Evolutionary conservation across 2,329 filamentous ascomycete species (phyloP), one percentile per base, ranked within the genome.

Genomic region (Aspergillus niger): DNA sequence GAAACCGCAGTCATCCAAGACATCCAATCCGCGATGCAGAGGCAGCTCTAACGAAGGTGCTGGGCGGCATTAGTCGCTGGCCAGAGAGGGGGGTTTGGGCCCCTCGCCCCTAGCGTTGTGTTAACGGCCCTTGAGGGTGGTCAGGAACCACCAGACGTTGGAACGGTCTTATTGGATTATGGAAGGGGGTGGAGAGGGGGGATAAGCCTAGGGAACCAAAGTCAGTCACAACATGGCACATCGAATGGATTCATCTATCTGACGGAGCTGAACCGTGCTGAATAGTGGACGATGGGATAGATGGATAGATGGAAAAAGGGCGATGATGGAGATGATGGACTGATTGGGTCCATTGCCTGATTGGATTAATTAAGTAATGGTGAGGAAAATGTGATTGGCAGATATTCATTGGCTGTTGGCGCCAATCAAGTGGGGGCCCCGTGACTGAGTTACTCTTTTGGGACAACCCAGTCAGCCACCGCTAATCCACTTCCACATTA

Each of bases 21-120:
- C 38, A 44, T 28, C 52, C 38, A 44, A 44, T 52, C 38, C n/a
- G 17, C 38, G 11, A 17, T 50, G 55, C 44, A 57, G 43, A 17
- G 54, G 22, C 32, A 39, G 50, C 17, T 43, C 51, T 30, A 15
- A 41, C 22, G 22, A 54, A 8, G 32, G 26, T 38, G 36, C 38
- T 26, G 38, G 32, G 11, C 38, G 51, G 20, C 3, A 28, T 32
- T 24, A 52, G 49, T 44, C 41, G 41, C 41, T 44, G 32, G 49
- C 8, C 17, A 10, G 20, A 20, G 49, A 41, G 51, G 32, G 49
- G 49, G 51, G 51, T 28, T 54, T 41, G 43, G 51, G 22, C 51
- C 32, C 36, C 38, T 54, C 22, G 20, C 51, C 51, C 51, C 51
- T 54, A 15, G 51, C 51, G 24, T 54, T 22, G n/a, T n/a, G 32